Evolutionary conservation across 2,329 filamentous ascomycete genomes (phyloP).

Genomic region (Drechslera avenae): DNA sequence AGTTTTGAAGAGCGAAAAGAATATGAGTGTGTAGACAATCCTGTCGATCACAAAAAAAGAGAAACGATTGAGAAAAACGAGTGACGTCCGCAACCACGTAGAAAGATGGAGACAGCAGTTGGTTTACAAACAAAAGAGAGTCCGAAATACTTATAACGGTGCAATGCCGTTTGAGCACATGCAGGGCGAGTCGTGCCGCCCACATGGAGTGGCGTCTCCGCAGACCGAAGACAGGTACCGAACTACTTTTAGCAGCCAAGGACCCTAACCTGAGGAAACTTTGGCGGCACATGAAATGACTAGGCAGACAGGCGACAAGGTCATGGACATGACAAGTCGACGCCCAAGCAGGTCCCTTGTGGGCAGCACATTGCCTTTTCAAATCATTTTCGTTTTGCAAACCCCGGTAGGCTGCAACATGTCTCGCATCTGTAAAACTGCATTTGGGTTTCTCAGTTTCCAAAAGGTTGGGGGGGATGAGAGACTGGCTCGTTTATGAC

Average conservation of each 20-base stretch:
- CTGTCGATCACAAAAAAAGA: conserved; percentile 26
- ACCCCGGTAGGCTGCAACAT: neutral
- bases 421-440: neutral
- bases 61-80: conserved; percentile 23
- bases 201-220: conserved; percentile 20
- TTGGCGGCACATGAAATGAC: conserved; percentile 19
- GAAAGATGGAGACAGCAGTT: conserved; percentile 26
- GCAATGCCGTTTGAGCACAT: conserved; percentile 8
- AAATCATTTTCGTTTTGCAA: neutral
- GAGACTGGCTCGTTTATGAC: neutral
- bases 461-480: neutral
- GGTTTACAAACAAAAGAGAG: conserved; percentile 2
- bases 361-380: neutral
- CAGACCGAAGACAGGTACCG: conserved; percentile 20
- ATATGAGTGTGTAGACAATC: conserved; percentile 25
- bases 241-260: conserved; percentile 29
- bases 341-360: neutral
- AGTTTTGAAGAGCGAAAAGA: neutral
- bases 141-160: conserved; percentile 27
- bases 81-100: conserved; percentile 30
- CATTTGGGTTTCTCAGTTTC: neutral
- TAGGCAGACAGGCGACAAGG: conserved; percentile 21
- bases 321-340: neutral
- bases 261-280: conserved; percentile 17
- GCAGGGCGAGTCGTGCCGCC: conserved; percentile 24